phyloP scores from a whole-genome alignment of 2,329 filamentous ascomycete species.

The Exophiala aquamarina region DNA sequence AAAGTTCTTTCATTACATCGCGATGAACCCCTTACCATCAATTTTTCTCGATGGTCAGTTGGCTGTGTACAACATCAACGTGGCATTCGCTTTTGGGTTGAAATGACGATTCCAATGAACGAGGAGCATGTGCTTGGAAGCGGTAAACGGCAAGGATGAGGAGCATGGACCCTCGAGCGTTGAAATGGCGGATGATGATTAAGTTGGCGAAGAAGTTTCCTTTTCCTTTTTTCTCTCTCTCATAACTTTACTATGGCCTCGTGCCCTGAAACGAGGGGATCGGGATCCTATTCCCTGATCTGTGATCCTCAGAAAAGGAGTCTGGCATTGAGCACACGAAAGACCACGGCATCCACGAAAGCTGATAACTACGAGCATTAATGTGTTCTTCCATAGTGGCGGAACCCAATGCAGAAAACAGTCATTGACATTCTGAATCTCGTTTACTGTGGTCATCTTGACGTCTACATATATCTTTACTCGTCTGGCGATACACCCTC shows the following conservation, averaged over 20 bases:
- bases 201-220: constrained; percentile 10
- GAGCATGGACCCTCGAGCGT: constrained; percentile 20
- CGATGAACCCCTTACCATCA: constrained; percentile 23
- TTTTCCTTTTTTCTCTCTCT: constrained; percentile 2
- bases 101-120: constrained; percentile 18
- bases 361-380: background rate
- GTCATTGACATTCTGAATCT: background rate
- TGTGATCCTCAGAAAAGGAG: background rate
- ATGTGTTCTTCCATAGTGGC: background rate
- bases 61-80: constrained; percentile 27
- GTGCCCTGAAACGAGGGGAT: background rate
- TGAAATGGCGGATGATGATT: constrained; percentile 4
- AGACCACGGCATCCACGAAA: constrained; percentile 1
- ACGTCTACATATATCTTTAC: background rate
- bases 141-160: constrained; percentile 18
- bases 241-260: constrained; percentile 4
- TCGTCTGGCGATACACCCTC: no score
- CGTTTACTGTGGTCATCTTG: background rate
- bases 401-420: background rate
- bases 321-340: constrained; percentile 4
- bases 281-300: background rate
- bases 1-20: constrained; percentile 24
- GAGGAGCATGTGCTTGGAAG: constrained; percentile 23
- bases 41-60: constrained; percentile 16
- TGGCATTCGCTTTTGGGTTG: constrained; percentile 23